phyloP scores from a whole-genome alignment of 2,329 filamentous ascomycete genomes.

The Phialophora macrospora region DNA sequence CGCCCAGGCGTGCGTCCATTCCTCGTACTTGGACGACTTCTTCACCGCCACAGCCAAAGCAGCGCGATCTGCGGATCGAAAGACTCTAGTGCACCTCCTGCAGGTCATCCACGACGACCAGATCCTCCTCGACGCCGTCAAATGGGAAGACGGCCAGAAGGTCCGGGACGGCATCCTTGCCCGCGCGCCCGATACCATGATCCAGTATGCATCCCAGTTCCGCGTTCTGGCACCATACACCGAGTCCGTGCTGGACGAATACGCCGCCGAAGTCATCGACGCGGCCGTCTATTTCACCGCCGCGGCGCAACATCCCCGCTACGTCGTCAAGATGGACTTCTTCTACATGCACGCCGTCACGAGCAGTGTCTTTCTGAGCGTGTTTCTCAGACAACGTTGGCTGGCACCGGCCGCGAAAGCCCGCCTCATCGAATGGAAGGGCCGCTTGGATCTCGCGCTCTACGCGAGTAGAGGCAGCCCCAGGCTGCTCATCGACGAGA shows the following conservation, averaged over 20 bases:
- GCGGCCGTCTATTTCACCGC: constrained; percentile 13
- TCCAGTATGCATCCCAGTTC: constrained; percentile 4
- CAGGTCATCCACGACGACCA: constrained; percentile 1
- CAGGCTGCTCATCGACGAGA: constrained; percentile 11
- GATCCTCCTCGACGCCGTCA: constrained; percentile 1
- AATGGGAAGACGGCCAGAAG: constrained; percentile 14
- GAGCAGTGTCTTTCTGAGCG: constrained; percentile 8
- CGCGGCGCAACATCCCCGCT: constrained; percentile 6
- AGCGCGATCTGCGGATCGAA: background rate
- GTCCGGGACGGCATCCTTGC: constrained; percentile 14
- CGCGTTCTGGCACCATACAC: background rate
- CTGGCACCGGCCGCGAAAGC: constrained; percentile 1
- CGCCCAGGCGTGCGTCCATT: constrained; percentile 16
- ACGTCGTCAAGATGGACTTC: constrained; percentile 16
- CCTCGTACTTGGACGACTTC: constrained; percentile 12
- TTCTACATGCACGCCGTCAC: constrained; percentile 21
- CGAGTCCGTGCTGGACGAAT: background rate
- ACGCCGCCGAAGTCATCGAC: constrained; percentile 16
- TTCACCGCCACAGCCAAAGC: constrained; percentile 4
- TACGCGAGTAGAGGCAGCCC: constrained; percentile 6
- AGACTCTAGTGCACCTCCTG: constrained; percentile 7
- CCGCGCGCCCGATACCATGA: constrained; percentile 4
- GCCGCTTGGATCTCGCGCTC: constrained; percentile 11
- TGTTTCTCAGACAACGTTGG: constrained; percentile 12
- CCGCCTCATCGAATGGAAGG: constrained; percentile 12